Percentiles rank a stretch among this genome's conserved stretches.
Conservation (phyloP, 192 early-diverging fungal species). For the Coemansia sp. region DNA sequence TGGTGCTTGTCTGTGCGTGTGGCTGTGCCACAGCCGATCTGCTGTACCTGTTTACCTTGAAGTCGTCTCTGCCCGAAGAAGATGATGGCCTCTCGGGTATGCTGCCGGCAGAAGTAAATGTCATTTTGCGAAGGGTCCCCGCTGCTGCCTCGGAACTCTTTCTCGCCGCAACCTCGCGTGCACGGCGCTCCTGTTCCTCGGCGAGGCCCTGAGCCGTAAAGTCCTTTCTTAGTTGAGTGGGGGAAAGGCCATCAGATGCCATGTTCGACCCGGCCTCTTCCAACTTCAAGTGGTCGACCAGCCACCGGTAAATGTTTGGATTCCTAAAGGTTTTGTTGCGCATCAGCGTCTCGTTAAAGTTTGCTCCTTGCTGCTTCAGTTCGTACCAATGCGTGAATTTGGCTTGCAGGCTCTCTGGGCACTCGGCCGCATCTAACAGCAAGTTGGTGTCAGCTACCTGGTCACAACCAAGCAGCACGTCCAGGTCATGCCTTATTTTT, state of each 20-base stretch:
- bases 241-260: constrained; percentile 64
- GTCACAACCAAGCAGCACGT: constrained; percentile 35
- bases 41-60: not conserved
- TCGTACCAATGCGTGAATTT: constrained; percentile 74
- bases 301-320: constrained; percentile 82
- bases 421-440: constrained; percentile 18
- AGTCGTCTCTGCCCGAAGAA: not conserved
- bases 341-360: constrained; percentile 77
- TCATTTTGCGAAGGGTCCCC: constrained; percentile 11
- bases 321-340: constrained; percentile 87
- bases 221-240: constrained; percentile 30
- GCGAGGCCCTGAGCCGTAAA: constrained; percentile 31
- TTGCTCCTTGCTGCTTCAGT: constrained; percentile 62
- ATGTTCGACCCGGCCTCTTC: constrained; percentile 82
- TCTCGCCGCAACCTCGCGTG: constrained; percentile 30
- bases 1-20: not conserved
- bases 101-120: constrained; percentile 25
- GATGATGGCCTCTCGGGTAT: not conserved
- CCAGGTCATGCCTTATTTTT: constrained; percentile 16
- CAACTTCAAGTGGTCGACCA: constrained; percentile 77
- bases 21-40: not conserved
- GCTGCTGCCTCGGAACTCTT: constrained; percentile 24
- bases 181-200: constrained; percentile 32
- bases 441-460: constrained; percentile 12
- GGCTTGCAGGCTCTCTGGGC: constrained; percentile 62